These are phyloP conservation scores for Trametes versicolor DNA, from an alignment of 1,284 basidiomycete species.

Conservation along the genomic window DNA sequence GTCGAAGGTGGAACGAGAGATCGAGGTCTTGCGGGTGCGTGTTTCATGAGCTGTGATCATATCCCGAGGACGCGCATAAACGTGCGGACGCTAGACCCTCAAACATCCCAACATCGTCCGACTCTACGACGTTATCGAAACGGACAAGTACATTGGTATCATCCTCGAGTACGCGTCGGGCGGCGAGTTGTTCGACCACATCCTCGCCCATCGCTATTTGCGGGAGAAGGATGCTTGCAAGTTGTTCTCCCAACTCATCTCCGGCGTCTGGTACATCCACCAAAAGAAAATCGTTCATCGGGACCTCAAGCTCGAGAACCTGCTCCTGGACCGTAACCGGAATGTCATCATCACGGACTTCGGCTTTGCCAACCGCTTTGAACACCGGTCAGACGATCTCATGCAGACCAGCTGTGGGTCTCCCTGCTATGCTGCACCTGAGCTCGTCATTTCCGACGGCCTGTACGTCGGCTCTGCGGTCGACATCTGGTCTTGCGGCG, in stretches of 20 bases:
- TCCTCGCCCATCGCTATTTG: conserved; percentile 97
- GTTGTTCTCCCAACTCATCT: conserved; percentile 98
- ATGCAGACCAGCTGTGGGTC: conserved; percentile 99
- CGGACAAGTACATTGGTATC: conserved; percentile 99
- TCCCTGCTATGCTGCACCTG: conserved; percentile 98
- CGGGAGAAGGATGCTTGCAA: conserved; percentile 95
- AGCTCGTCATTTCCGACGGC: conserved; percentile 98
- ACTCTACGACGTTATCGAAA: conserved; percentile 98
- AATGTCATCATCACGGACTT: conserved; percentile 99
- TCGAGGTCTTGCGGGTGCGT: conserved; percentile 93
- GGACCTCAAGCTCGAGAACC: conserved; percentile 98
- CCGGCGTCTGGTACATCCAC: conserved; percentile 99
- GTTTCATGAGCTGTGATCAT: conserved; percentile 27
- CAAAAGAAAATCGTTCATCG: conserved; percentile 99
- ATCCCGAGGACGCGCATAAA: conserved; percentile 22
- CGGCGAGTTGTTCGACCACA: conserved; percentile 99
- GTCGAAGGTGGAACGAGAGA: conserved; percentile 97
- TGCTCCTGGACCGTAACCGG: conserved; percentile 95
- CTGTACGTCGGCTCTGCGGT: conserved; percentile 98
- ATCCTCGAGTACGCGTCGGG: conserved; percentile 99
- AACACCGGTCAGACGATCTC: conserved; percentile 90
- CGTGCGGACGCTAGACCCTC: conserved; percentile 68
- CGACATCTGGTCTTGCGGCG: conserved; percentile 99
- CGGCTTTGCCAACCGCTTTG: conserved; percentile 98
- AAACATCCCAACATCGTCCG: conserved; percentile 99